These are phyloP conservation scores for Cordyceps militaris DNA, from an alignment of 2,329 filamentous ascomycete genomes.

Conservation along the genomic window DNA sequence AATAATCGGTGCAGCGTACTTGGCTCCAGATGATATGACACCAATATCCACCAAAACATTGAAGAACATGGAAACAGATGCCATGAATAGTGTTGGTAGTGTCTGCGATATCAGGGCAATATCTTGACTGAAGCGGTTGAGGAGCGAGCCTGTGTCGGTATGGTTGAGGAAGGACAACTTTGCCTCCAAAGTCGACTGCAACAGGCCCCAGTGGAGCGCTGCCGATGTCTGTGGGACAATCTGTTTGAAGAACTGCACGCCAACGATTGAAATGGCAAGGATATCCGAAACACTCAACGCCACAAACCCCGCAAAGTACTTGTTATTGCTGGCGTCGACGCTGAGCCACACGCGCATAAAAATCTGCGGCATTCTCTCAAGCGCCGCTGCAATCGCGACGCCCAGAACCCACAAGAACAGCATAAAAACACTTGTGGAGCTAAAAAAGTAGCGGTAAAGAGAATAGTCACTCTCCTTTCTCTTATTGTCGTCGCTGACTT, in stretches of 20 bases:
- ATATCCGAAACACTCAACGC: not conserved
- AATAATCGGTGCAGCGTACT: constrained; percentile 24
- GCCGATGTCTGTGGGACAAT: constrained; percentile 1
- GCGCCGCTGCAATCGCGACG: not conserved
- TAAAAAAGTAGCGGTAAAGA: constrained; percentile 1
- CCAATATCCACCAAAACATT: constrained; percentile 14
- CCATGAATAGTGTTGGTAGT: constrained; percentile 21
- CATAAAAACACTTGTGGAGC: not conserved
- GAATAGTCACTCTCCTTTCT: not conserved
- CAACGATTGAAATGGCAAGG: not conserved
- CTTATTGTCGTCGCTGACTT: not conserved
- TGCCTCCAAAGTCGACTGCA: not conserved
- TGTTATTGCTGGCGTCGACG: constrained; percentile 3
- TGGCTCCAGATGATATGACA: constrained; percentile 19
- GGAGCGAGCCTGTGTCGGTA: not conserved
- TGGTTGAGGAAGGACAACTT: constrained; percentile 17
- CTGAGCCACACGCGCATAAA: constrained; percentile 14
- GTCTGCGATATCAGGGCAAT: constrained; percentile 21
- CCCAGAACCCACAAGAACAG: not conserved
- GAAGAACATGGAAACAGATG: constrained; percentile 19
- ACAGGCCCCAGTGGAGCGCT: not conserved
- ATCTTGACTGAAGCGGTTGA: constrained; percentile 23
- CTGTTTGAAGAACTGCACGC: not conserved
- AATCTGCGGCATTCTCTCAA: constrained; percentile 5
- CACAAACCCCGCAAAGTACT: constrained; percentile 8